Evolutionary conservation across 768 basidiomycete species (phyloP).

Genomic region (Gymnopilus dilepis): DNA sequence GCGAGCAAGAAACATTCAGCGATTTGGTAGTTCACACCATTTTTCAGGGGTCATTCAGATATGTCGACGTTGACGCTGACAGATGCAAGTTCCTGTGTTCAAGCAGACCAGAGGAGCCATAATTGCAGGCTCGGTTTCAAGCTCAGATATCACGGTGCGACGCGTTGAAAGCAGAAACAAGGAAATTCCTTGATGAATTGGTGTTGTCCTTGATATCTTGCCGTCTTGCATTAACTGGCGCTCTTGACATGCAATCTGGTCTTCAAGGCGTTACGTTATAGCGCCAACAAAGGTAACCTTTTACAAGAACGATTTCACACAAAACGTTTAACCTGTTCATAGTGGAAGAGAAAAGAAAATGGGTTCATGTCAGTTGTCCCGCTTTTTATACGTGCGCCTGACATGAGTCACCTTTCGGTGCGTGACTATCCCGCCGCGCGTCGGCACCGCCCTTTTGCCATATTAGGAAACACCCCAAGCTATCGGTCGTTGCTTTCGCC

Average conservation of each 20-base stretch:
- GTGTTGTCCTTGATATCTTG: slow-evolving; percentile 6
- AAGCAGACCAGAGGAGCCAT: neutral
- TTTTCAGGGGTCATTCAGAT: neutral
- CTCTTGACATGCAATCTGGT: slow-evolving; percentile 2
- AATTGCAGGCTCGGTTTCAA: neutral
- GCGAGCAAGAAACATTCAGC: neutral
- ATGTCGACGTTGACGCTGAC: neutral
- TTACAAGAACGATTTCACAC: slow-evolving; percentile 6
- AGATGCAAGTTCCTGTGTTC: too few species aligned
- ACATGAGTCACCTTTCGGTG: slow-evolving; percentile 19
- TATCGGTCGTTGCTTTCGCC: too few species aligned
- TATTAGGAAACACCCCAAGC: slow-evolving; percentile 10
- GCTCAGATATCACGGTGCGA: too few species aligned
- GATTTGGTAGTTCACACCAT: neutral
- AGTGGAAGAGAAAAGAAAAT: slow-evolving; percentile 3
- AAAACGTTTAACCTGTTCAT: slow-evolving; percentile 13
- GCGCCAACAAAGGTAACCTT: slow-evolving; percentile 5
- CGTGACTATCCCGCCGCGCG: slow-evolving; percentile 5
- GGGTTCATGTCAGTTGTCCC: slow-evolving; percentile 2
- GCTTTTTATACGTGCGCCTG: slow-evolving; percentile 8
- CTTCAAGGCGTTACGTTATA: slow-evolving; percentile 1
- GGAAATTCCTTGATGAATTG: too few species aligned
- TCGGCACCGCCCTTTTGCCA: slow-evolving; percentile 16
- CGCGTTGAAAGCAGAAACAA: too few species aligned
- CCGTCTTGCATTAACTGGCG: neutral